phyloP scores from a whole-genome alignment of 345 rosid genomes.

The Rhizophora mangle region DNA sequence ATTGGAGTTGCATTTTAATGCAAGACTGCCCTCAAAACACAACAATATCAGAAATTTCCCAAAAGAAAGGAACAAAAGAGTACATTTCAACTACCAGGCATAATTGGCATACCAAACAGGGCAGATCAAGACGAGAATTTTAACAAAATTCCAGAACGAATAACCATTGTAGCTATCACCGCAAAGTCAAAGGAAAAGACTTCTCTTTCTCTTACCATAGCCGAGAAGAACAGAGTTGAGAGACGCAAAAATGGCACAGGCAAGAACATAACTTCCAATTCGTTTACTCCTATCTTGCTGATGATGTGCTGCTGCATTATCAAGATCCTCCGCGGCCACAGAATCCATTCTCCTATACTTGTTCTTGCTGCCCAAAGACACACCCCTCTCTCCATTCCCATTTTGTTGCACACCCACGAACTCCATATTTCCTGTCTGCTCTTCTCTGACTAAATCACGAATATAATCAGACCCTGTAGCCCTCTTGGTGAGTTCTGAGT shows the following conservation, averaged over 20 bases:
- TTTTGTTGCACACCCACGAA: constrained; percentile 56
- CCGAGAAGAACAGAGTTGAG: constrained; percentile 89
- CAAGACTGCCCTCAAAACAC: not conserved
- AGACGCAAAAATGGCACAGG: constrained; percentile 85
- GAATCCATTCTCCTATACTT: constrained; percentile 80
- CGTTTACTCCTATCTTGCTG: constrained; percentile 10
- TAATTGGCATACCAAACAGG: not conserved
- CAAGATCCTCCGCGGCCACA: constrained; percentile 23
- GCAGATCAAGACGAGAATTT: not conserved
- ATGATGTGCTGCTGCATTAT: constrained; percentile 20
- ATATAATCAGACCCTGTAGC: constrained; percentile 13
- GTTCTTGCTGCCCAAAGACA: constrained; percentile 54
- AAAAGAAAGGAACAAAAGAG: not conserved
- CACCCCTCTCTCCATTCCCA: constrained; percentile 36
- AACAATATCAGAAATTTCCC: not conserved
- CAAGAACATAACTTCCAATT: constrained; percentile 37
- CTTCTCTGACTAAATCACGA: constrained; percentile 5
- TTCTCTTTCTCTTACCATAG: constrained; percentile 51
- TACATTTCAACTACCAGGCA: not conserved
- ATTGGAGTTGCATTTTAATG: not conserved
- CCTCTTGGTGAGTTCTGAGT: not conserved
- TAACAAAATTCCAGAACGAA: not conserved
- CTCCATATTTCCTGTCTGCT: constrained; percentile 23
- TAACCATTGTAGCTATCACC: not conserved
- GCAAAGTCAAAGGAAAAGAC: not conserved